phyloP scores from a whole-genome alignment of 768 basidiomycete species.

The Amanita rimosa region DNA sequence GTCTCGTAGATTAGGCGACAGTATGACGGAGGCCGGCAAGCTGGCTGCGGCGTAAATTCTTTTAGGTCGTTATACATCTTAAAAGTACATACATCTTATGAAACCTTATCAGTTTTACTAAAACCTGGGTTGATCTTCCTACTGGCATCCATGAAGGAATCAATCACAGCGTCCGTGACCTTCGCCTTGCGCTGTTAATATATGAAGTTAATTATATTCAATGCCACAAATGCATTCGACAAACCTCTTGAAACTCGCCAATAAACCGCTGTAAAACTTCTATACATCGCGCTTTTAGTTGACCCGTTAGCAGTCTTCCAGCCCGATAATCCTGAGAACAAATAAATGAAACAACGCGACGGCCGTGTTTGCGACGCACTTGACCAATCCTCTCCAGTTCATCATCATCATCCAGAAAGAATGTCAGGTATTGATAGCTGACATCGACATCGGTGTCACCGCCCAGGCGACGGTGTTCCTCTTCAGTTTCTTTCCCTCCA shows the following conservation, averaged over 20 bases:
- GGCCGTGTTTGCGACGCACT: conserved; percentile 29
- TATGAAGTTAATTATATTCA: neutral
- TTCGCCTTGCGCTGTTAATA: conserved; percentile 56
- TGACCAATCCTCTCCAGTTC: conserved; percentile 66
- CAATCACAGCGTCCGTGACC: conserved; percentile 68
- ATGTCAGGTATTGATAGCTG: conserved; percentile 86
- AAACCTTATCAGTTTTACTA: conserved; percentile 13
- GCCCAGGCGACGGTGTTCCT: conserved; percentile 81
- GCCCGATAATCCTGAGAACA: conserved; percentile 75
- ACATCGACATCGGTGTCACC: conserved; percentile 95
- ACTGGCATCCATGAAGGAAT: conserved; percentile 68
- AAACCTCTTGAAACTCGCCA: conserved; percentile 69
- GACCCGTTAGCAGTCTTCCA: conserved; percentile 78
- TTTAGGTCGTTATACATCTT: neutral
- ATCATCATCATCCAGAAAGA: conserved; percentile 95
- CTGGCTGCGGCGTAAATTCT: conserved; percentile 8
- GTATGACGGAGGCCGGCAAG: conserved; percentile 7
- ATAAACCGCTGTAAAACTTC: conserved; percentile 74
- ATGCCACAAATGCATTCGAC: neutral
- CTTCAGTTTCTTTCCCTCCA: conserved; percentile 91
- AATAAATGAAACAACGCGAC: neutral
- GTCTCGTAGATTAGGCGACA: conserved; percentile 28
- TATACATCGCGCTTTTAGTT: conserved; percentile 87
- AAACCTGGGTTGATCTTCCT: conserved; percentile 62
- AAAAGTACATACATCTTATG: neutral